Evolutionary conservation across 2,329 filamentous ascomycete species (phyloP).

Genomic region (Microcera coccophila): DNA sequence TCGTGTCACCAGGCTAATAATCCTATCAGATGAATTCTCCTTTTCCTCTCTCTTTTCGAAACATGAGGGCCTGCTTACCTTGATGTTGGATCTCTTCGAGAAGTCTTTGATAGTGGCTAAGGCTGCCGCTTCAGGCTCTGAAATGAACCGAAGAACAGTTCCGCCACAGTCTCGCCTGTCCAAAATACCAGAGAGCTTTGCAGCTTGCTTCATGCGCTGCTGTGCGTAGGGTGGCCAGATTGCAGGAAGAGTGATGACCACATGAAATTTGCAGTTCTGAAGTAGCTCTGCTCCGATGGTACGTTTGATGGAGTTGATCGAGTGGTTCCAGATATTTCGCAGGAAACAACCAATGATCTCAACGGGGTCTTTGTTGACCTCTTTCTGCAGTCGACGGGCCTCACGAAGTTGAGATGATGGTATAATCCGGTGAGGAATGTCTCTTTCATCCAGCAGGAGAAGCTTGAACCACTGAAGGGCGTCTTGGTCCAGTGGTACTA

Average conservation of each 20-base stretch:
- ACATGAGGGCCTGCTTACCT: slow-evolving; percentile 7
- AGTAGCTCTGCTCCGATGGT: slow-evolving; percentile 22
- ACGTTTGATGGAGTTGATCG: slow-evolving; percentile 21
- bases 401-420: slow-evolving; percentile 18
- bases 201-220: slow-evolving; percentile 33
- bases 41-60: background rate
- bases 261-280: slow-evolving; percentile 26
- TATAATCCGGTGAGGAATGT: slow-evolving; percentile 25
- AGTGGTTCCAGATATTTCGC: slow-evolving; percentile 29
- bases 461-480: slow-evolving; percentile 42
- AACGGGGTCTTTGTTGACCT: slow-evolving; percentile 17
- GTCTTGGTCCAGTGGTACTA: slow-evolving; percentile 17
- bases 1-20: slow-evolving; percentile 12
- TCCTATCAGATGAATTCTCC: background rate
- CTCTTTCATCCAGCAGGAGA: slow-evolving; percentile 30
- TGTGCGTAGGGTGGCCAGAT: slow-evolving; percentile 41
- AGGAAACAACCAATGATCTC: slow-evolving; percentile 33
- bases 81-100: slow-evolving; percentile 15
- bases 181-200: slow-evolving; percentile 33
- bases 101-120: slow-evolving; percentile 34
- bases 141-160: slow-evolving; percentile 35
- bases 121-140: slow-evolving; percentile 45
- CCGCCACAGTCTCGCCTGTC: slow-evolving; percentile 17
- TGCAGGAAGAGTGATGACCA: slow-evolving; percentile 41
- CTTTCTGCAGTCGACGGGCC: background rate